Evolutionary conservation across 179 eudicot genomes (phyloP).

Genomic region (Spinacia oleracea): DNA sequence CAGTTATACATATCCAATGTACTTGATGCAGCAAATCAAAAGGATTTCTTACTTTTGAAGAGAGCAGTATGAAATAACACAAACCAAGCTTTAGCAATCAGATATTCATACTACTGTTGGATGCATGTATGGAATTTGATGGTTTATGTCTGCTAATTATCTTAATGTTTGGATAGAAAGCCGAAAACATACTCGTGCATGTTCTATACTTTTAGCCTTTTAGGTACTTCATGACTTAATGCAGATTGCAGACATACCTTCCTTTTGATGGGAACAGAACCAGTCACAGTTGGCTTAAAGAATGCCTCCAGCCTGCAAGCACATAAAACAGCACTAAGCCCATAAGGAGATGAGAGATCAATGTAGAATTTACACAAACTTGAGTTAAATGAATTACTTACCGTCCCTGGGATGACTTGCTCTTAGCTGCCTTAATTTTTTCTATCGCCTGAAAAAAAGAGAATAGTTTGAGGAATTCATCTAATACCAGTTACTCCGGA

Average conservation of each 20-base stretch:
- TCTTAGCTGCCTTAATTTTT: conserved; percentile 89
- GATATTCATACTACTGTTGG: neutral
- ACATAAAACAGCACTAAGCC: conserved; percentile 10
- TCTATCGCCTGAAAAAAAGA: conserved; percentile 64
- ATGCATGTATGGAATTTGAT: neutral
- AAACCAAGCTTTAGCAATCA: neutral
- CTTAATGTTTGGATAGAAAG: neutral
- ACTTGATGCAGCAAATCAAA: neutral
- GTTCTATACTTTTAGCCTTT: too few species aligned
- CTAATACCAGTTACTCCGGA: neutral
- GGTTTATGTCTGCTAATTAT: neutral
- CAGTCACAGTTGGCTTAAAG: conserved; percentile 69
- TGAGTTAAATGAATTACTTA: conserved; percentile 33
- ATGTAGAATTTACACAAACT: neutral
- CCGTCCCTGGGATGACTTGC: conserved; percentile 83
- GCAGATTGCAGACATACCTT: conserved; percentile 58
- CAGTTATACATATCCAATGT: neutral
- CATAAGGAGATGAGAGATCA: conserved; percentile 22
- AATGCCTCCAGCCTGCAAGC: conserved; percentile 79
- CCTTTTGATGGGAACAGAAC: conserved; percentile 66
- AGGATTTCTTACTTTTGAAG: neutral
- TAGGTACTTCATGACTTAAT: neutral
- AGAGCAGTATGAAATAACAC: neutral
- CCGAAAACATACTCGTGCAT: neutral
- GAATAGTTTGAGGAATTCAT: neutral